Evolutionary conservation across 495 filamentous ascomycete genomes (phyloP).

Genomic region (Pyrenula massariospora): DNA sequence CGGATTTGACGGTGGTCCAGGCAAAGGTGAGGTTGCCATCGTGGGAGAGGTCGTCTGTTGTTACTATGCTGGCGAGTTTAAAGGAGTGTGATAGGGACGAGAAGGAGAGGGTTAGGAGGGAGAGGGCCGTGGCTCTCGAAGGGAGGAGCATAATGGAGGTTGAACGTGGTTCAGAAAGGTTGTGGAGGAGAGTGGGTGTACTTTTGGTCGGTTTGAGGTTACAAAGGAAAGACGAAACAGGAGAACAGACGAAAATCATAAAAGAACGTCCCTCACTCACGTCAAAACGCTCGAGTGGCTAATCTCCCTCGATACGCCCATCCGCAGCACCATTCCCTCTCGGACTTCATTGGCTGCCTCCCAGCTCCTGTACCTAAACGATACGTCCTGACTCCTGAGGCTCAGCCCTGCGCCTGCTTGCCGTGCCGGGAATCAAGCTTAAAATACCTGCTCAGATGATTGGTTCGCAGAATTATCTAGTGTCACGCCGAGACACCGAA

Average conservation of each 20-base stretch:
- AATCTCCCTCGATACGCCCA: too few relatives aligned
- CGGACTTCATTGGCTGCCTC: not conserved
- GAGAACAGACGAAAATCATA: not conserved
- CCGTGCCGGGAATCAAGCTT: not conserved
- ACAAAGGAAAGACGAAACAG: not conserved
- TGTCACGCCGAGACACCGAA: not conserved
- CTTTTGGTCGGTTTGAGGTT: not conserved
- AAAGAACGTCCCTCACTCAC: not conserved
- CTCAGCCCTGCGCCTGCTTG: not conserved
- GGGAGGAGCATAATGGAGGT: not conserved
- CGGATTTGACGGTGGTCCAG: not conserved
- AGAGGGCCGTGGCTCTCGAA: not conserved
- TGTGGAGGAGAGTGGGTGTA: not conserved
- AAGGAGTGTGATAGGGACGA: not conserved
- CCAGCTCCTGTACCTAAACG: not conserved
- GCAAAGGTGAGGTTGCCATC: not conserved
- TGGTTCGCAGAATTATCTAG: not conserved
- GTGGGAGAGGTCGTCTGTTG: not conserved
- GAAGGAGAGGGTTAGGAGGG: not conserved
- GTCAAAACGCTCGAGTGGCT: not conserved
- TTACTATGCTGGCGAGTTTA: not conserved
- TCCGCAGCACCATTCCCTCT: too few relatives aligned
- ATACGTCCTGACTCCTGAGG: not conserved
- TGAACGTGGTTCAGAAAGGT: not conserved
- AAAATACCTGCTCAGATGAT: not conserved